Evolutionary conservation across 345 rosid species (phyloP).

Genomic region (Eutrema yunnanense): DNA sequence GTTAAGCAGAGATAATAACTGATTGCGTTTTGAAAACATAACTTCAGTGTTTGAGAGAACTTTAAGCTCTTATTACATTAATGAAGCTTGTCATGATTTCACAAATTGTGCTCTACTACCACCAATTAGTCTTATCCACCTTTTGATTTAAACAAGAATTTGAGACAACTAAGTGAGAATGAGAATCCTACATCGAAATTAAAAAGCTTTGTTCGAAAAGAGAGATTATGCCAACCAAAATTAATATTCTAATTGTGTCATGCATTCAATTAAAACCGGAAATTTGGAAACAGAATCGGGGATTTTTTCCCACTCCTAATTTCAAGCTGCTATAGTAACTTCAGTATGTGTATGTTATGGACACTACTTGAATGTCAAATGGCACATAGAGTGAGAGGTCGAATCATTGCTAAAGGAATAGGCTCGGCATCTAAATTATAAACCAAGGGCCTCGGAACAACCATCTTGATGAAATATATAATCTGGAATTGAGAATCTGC

Average conservation of each 20-base stretch:
- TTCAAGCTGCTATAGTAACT: not conserved
- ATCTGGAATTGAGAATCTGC: not conserved
- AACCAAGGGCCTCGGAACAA: not conserved
- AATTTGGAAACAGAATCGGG: too few relatives aligned
- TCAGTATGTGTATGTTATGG: not conserved
- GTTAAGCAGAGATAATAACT: not conserved
- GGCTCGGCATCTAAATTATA: not conserved
- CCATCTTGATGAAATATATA: not conserved
- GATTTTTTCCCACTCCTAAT: too few relatives aligned
- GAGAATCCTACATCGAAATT: too few relatives aligned
- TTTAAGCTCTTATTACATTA: not conserved
- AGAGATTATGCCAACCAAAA: too few relatives aligned
- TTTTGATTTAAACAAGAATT: too few relatives aligned
- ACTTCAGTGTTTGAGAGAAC: not conserved
- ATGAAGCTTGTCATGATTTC: not conserved
- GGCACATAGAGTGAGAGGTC: not conserved
- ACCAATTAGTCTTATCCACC: too few relatives aligned
- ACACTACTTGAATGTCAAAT: not conserved
- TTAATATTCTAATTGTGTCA: not conserved
- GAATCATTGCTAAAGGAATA: not conserved
- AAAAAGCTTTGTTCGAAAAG: too few relatives aligned
- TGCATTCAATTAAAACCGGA: not conserved
- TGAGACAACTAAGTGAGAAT: too few relatives aligned
- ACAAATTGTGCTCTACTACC: too few relatives aligned
- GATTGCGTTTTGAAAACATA: not conserved